Base-by-base conservation (phyloP, 202 grass and related monocot genomes). In the Eragrostis tef region DNA sequence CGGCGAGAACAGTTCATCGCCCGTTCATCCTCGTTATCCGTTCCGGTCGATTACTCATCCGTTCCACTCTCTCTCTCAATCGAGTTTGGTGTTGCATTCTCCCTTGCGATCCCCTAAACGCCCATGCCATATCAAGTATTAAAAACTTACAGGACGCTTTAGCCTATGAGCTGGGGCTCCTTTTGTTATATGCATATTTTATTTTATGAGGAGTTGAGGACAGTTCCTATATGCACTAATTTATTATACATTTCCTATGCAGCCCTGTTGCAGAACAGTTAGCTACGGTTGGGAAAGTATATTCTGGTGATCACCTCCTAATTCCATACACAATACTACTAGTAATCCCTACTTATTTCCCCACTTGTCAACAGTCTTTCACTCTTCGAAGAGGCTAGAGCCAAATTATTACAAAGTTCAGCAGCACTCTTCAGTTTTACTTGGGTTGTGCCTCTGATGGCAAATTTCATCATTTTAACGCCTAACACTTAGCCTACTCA, bases 201-300 rank as follows among this genome's bases (percentile, higher is more conserved):
- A 39, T 31, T 31, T 31, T 31, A 31, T 31, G 29, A 31, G 29
- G 29, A 31, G n/a, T n/a, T 34, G 31, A 34, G 31, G 31, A 34
- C 19, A 45, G 60, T 65, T 84, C 31, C 2, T 70, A 61, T 15
- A 50, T 70, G 14, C n/a, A 42, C 53, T 70, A 70, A 39, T 39
- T 77, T 71, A 14, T 27, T 51, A 57, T 39, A 49, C 13, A 60
- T 61, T 62, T 68, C 22, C 29, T 50, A 46, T 62, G 19, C 73
- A 84, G 9, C 19, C 73, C 60, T 84, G 58, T 43, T 70, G 71
- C 62, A 75, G 76, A 25, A 59, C 57, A 29, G 34, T 47, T 6
- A 26, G 17, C 39, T 75, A 69, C 27, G 31, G 57, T 56, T 27
- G 36, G 63, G 63, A 59, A 69, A 45, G 7, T 34, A 39, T 49